Evolutionary conservation across 306 rosid genomes (phyloP), one percentile per base, ranked within the genome.

Genomic region (Delonix regia): DNA sequence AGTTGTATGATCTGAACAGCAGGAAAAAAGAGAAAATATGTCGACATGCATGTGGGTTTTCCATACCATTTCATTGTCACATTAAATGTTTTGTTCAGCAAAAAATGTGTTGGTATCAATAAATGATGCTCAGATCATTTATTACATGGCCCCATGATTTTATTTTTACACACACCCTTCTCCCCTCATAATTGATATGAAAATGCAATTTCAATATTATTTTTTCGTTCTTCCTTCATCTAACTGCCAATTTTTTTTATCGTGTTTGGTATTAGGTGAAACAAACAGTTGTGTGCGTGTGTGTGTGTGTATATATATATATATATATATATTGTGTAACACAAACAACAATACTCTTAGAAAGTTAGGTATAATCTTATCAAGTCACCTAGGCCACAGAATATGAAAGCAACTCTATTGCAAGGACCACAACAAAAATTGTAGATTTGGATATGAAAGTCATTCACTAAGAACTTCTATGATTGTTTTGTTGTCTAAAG

Each of bases 41-140:
- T 69, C 57, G 59, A 59, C 39, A 69, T 69, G 74, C 74, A 45
- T 27, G 74, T 69, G 74, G 74, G 25, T 27, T 47, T 27, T 44
- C 38, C 34, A 25, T 14, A 22, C 25, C 36, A 67, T 12, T 9
- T 68, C 38, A 68, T 22, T 22, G n/a, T 21, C 34, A 12, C 73
- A 24, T 67, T 67, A 42, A 67, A 42, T 44, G 73, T 34, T 19
- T 24, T 22, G 16, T 13, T 34, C 24, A n/a, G n/a, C 18, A 13
- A 56, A 13, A 22, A 24, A 11, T 18, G 4, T 57, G 64, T 57
- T 9, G 2, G n/a, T n/a, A n/a, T n/a, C 36, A 33, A 57, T 57
- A 24, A 30, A 30, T 30, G 51, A 42, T 24, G 38, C n/a, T 13
- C n/a, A 16, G 65, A 13, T 59, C 9, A 5, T 27, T 59, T 5